Evolutionary conservation across 2,329 filamentous ascomycete genomes (phyloP).

Genomic region (Pseudopyrenochaeta lycopersici): DNA sequence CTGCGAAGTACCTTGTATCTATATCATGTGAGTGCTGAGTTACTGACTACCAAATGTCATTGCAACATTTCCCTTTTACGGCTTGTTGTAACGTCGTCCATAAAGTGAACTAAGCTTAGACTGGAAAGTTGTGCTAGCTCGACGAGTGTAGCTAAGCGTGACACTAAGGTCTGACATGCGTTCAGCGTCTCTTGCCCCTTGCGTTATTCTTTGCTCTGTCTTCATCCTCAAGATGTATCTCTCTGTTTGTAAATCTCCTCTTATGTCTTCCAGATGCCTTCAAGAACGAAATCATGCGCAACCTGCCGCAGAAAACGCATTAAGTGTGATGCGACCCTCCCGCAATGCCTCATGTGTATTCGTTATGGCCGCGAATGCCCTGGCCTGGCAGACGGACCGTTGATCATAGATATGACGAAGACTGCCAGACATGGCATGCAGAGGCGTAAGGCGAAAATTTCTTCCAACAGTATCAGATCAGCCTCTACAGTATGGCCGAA

Average conservation of each 20-base stretch:
- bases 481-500: neutral
- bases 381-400: conserved; percentile 32
- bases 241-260: neutral
- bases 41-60: too few relatives aligned
- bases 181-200: too few relatives aligned
- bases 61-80: too few relatives aligned
- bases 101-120: too few relatives aligned
- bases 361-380: conserved; percentile 33
- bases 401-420: conserved; percentile 44
- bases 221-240: too few relatives aligned
- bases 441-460: conserved; percentile 8
- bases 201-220: too few relatives aligned
- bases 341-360: conserved; percentile 42
- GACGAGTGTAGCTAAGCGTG: too few relatives aligned
- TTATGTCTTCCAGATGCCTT: conserved; percentile 18
- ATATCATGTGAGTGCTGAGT: too few relatives aligned
- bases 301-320: conserved; percentile 44
- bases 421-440: conserved; percentile 22
- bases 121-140: too few relatives aligned
- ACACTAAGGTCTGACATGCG: too few relatives aligned
- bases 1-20: too few relatives aligned
- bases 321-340: conserved; percentile 42
- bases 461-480: neutral
- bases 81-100: too few relatives aligned
- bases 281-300: conserved; percentile 36